phyloP scores from a whole-genome alignment of 1,284 basidiomycete genomes.

The Xanthoconium separans region DNA sequence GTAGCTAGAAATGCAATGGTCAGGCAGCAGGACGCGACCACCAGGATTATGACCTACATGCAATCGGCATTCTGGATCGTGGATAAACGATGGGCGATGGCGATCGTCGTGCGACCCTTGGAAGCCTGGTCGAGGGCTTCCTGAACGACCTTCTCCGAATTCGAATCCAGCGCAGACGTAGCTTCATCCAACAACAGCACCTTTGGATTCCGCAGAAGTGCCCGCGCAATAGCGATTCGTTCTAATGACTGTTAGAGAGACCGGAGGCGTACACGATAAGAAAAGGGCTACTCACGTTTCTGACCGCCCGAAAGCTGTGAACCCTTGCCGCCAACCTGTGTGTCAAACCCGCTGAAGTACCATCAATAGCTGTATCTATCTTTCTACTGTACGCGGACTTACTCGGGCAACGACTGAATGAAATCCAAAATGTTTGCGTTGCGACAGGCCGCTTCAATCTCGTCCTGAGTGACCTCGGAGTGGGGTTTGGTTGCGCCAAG shows the following conservation, averaged over 20 bases:
- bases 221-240: slow-evolving; percentile 96
- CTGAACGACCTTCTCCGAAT: slow-evolving; percentile 93
- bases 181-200: slow-evolving; percentile 90
- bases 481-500: slow-evolving; percentile 83
- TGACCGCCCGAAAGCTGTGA: slow-evolving; percentile 93
- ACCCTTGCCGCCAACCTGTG: slow-evolving; percentile 89
- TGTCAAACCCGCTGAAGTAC: slow-evolving; percentile 62
- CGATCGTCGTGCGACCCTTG: slow-evolving; percentile 86
- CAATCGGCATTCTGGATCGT: slow-evolving; percentile 93
- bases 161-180: slow-evolving; percentile 93
- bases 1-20: slow-evolving; percentile 52
- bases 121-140: slow-evolving; percentile 90
- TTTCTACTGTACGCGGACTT: slow-evolving; percentile 29
- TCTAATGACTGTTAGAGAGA: slow-evolving; percentile 43
- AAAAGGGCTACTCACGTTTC: slow-evolving; percentile 62
- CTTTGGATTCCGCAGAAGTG: slow-evolving; percentile 92
- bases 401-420: slow-evolving; percentile 84
- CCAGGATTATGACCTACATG: slow-evolving; percentile 60
- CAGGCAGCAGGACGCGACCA: slow-evolving; percentile 5
- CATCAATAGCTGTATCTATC: slow-evolving; percentile 10
- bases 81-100: slow-evolving; percentile 91
- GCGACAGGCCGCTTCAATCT: slow-evolving; percentile 81
- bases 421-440: slow-evolving; percentile 93
- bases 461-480: slow-evolving; percentile 83
- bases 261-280: not conserved